Percentiles rank a stretch among this genome's conserved stretches.
Conservation (phyloP, 2,329 filamentous ascomycete genomes). For the Mycosphaerella sp. region DNA sequence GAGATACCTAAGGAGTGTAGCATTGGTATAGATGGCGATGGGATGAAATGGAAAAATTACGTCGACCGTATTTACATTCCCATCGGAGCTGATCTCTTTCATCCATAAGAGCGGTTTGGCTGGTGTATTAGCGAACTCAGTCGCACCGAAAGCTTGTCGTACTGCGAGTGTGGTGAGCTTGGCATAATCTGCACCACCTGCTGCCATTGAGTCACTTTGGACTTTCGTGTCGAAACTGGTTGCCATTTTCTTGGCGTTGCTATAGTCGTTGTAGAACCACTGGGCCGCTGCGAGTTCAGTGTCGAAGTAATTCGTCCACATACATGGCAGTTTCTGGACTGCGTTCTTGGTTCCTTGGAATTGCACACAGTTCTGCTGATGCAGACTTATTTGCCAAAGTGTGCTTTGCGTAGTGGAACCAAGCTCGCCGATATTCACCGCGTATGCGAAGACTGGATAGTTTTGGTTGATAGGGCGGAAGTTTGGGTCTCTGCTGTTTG, state of each 20-base stretch:
- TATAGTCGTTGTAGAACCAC: constrained; percentile 48
- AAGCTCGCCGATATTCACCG: constrained; percentile 46
- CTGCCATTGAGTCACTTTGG: constrained; percentile 40
- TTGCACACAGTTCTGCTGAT: constrained; percentile 47
- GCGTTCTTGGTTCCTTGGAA: constrained; percentile 38
- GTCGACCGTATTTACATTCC: constrained; percentile 34
- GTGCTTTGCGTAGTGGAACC: constrained; percentile 34
- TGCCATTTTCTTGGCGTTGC: constrained; percentile 34
- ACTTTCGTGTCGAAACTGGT: constrained; percentile 42
- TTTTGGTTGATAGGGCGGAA: constrained; percentile 44
- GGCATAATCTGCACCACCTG: constrained; percentile 45
- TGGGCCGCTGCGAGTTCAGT: constrained; percentile 42
- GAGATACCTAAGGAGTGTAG: constrained; percentile 29
- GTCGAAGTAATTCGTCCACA: constrained; percentile 49
- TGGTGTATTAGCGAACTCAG: constrained; percentile 45
- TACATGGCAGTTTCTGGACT: constrained; percentile 38
- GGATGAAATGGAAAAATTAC: constrained; percentile 34
- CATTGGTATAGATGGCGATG: constrained; percentile 33
- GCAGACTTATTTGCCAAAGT: constrained; percentile 47
- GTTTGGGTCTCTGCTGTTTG: constrained; percentile 41
- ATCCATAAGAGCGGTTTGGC: constrained; percentile 48
- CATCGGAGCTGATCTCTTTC: constrained; percentile 50
- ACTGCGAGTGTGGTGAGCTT: constrained; percentile 46
- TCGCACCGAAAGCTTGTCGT: constrained; percentile 48
- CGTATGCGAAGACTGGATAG: constrained; percentile 50